Evolutionary conservation across 1,139 yeast genomes (phyloP), one percentile per base, ranked within the genome.

Genomic region (Maudiozyma humilis): DNA sequence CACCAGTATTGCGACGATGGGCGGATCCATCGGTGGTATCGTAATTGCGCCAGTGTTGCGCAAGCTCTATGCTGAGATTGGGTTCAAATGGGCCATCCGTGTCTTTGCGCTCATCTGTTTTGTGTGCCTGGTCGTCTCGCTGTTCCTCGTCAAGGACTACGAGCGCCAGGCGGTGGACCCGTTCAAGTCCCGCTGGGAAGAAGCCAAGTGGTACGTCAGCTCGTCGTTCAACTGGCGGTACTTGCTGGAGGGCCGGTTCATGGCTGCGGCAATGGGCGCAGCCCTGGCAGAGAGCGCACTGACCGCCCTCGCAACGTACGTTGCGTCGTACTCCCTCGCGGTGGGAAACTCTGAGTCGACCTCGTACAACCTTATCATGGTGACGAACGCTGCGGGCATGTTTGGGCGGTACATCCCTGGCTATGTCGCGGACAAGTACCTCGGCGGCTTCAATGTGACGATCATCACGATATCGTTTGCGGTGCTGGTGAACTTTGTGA

Each of bases 21-120:
- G 85, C 15, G 85, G 84, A 0, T 73, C 80, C 15, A 64, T 78
- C 10, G 86, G 85, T 13, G 86, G 85, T 30, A 65, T 77, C 25
- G 58, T 73, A 13, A 76, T 79, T 60, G 84, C 87, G 0, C 67
- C 78, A 40, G 69, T 79, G 66, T 67, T 80, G 49, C 65, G 80
- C 48, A 67, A 69, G 32, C 59, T 79, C 14, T 80, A 77, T 53
- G 59, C 60, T 2, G 67, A 68, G 40, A 71, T 76, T 34, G 86
- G 85, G 0, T 80, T 70, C 51, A 61, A 64, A 8, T 79, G 85
- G 85, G 81, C 84, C 0, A 72, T 79, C 47, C 63, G 86, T 51
- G 69, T 74, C 1, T 60, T 78, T 43, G 79, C 76, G 1, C 70
- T 78, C 40, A 60, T 76, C 2, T 70, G 75, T 49, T 58, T 71